phyloP scores from a whole-genome alignment of 2,329 filamentous ascomycete species.

The Scedosporium apiospermum region DNA sequence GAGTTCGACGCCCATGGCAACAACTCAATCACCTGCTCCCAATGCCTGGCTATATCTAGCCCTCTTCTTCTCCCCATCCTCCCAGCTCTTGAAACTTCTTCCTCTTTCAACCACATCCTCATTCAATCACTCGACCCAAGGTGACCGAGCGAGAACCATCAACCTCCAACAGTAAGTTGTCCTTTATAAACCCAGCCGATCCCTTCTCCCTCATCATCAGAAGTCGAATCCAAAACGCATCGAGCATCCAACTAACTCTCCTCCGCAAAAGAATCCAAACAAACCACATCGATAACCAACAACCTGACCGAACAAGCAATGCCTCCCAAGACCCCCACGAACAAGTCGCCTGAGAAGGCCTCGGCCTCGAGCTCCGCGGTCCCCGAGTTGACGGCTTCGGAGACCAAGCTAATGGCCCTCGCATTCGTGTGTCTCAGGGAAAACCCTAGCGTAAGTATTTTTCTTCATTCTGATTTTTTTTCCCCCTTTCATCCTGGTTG shows the following conservation, averaged over 20 bases:
- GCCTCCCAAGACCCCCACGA: background rate
- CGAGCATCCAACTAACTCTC: background rate
- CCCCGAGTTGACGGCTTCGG: background rate
- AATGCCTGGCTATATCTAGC: background rate
- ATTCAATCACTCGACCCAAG: background rate
- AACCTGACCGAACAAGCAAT: background rate
- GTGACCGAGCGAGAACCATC: background rate
- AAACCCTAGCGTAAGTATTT: background rate
- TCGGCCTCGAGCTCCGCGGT: background rate
- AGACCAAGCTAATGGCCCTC: background rate
- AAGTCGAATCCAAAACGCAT: background rate
- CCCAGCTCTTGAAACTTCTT: background rate
- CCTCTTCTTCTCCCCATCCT: background rate
- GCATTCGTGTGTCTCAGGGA: background rate
- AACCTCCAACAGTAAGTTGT: background rate
- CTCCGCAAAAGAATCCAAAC: background rate
- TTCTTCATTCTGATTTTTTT: background rate
- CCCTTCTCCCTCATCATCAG: background rate
- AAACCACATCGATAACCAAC: background rate
- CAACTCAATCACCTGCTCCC: background rate
- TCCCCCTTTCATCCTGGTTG: background rate
- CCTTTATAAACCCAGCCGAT: background rate
- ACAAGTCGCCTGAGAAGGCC: background rate
- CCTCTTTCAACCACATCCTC: background rate
- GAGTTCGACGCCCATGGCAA: background rate